phyloP scores from a whole-genome alignment of 2,329 filamentous ascomycete genomes.

The Paecilomyces dactylethromorphus region DNA sequence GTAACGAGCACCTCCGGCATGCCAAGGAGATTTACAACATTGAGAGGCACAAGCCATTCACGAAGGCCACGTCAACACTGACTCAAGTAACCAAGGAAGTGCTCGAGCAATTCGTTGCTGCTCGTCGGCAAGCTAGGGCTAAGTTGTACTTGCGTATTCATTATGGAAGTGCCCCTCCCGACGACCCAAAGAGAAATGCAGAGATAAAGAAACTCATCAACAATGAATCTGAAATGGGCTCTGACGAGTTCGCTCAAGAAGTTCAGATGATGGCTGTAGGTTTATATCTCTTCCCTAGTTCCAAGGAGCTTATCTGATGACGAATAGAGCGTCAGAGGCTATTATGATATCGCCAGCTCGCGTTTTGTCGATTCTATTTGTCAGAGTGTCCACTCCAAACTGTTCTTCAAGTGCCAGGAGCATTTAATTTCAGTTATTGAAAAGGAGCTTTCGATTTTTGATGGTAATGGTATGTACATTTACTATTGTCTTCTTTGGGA shows the following conservation, averaged over 20 bases:
- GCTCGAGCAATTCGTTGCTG: conserved; percentile 5
- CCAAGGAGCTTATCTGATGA: conserved; percentile 5
- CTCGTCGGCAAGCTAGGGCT: conserved; percentile 15
- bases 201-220: conserved; percentile 19
- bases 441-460: conserved; percentile 19
- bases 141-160: conserved; percentile 5
- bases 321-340: conserved; percentile 25
- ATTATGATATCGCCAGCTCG: conserved; percentile 33
- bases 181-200: conserved; percentile 12
- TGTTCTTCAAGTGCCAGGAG: conserved; percentile 29
- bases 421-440: conserved; percentile 25
- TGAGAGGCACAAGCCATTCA: conserved; percentile 52
- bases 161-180: conserved; percentile 9
- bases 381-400: conserved; percentile 27
- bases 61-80: conserved; percentile 33
- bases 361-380: conserved; percentile 34
- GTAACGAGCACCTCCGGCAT: conserved; percentile 32
- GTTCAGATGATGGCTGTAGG: conserved; percentile 38
- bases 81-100: conserved; percentile 13
- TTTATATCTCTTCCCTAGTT: conserved; percentile 1
- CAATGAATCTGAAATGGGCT: conserved; percentile 17
- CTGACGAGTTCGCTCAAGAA: conserved; percentile 30
- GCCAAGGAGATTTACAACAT: conserved; percentile 47
- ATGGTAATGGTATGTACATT: conserved; percentile 22
- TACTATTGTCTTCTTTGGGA: background rate